Base-by-base conservation (phyloP, 768 basidiomycete species). In the Boletus rubescentipes region DNA sequence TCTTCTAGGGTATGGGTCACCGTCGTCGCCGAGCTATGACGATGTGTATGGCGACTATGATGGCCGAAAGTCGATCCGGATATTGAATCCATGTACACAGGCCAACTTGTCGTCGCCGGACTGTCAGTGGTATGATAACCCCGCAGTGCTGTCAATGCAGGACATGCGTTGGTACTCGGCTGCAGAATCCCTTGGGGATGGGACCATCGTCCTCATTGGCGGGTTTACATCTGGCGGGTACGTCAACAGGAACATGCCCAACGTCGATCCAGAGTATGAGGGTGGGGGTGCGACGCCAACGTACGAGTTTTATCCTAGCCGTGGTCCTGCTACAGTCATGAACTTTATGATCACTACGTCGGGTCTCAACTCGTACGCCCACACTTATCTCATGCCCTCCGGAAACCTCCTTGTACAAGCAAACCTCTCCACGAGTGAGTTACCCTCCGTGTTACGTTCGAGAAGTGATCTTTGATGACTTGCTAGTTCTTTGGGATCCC, bases 381-480 rank as follows among this genome's bases (percentile, higher is more conserved):
- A 86, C 56, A 77, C 85, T 1, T 91, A 76, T 74, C 75, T 91
- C 50, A 82, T 91, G 75, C 77, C 85, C 1, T 87, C 85, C 2
- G 89, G 89, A 2, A 82, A 82, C 60, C 72, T 91, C 74, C 80
- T 93, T 67, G 75, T 92, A 20, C 93, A 93, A 58, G 87, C 90
- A 14, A 93, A 92, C 68, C 72, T 84, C 39, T 65, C 90, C 3
- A 83, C 87, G 2, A 82, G 87, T 88, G 61, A 60, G 83, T 76
- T 4, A 8, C 30, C 35, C 58, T 50, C 40, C 51, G 21, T 59
- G 10, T 6, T 26, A 26, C 4, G 1, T 36, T 32, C 15, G 14
- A n/a, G 23, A 16, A 21, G 15, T 26, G 34, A 16, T 1, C 4
- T 4, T 36, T 36, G 41, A 55, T 43, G 11, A 12, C 3, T 4